Evolutionary conservation across 129 eudicot genomes (phyloP), one percentile per base, ranked within the genome.

Genomic region (Ambrosia artemisiifolia): DNA sequence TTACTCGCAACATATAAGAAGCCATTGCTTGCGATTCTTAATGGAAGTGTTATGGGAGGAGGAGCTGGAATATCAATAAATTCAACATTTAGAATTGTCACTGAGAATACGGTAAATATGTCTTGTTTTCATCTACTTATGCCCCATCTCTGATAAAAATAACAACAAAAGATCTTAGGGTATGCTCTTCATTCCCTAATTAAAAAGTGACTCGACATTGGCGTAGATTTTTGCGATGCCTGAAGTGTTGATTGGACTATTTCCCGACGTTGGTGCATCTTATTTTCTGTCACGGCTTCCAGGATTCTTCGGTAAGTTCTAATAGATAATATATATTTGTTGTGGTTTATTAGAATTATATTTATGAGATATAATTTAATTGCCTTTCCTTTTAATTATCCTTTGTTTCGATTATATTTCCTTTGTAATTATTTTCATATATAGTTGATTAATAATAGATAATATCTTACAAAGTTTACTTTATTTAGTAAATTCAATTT

Each of bases 1-100:
- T 0, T 77, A 10, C 80, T 80, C n/a, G 88, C 70, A 40, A 80
- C 88, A 10, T 81, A 77, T 70, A 84, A 65, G 4, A 84, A 84
- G 47, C 88, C 88, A 36, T 0, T 77, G 49, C 75, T 85, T 59
- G 78, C 81, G 0, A 65, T 85, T 44, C 13, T 85, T 5, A 38
- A 85, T 63, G 87, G 90, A 24, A 57, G 72, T 0, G 87, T 85
- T 53, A 85, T 85, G 90, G 90, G 90, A 63, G 90, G 85, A 50
- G 90, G 90, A 1, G 90, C 75, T 38, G 87, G 90, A 40, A 63
- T 83, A 44, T 79, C 87, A 0, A 85, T 83, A 65, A 69, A 82
- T 74, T 78, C 79, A n/a, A 82, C 56, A 43, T 85, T 77, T 59
- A 81, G 28, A 24, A 24, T 24, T 24, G 28, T 24, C 28, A 24